These are phyloP conservation scores for Claviceps digitariae DNA, from an alignment of 2,329 filamentous ascomycete species.

Conservation along the genomic window DNA sequence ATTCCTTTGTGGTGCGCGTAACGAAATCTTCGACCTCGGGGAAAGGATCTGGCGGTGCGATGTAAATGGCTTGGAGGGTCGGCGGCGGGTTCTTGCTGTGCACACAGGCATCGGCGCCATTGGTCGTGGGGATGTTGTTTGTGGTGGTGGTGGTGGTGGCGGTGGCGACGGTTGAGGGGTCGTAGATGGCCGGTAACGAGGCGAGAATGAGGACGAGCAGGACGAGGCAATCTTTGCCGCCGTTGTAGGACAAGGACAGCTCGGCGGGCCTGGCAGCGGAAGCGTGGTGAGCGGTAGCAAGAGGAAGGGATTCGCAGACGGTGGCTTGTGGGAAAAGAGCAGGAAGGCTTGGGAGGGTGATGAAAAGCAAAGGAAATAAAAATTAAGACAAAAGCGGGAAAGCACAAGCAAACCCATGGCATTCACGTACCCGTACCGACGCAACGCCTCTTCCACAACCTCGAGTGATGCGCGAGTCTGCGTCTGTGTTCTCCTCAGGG, in stretches of 20 bases:
- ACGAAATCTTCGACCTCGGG: constrained; percentile 79
- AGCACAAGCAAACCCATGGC: neutral
- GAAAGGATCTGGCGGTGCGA: constrained; percentile 75
- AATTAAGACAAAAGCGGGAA: neutral
- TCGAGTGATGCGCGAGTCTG: constrained; percentile 61
- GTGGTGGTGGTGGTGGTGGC: neutral
- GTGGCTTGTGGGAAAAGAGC: too few relatives aligned
- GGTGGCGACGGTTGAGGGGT: constrained; percentile 13
- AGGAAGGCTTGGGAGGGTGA: too few relatives aligned
- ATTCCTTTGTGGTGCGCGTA: constrained; percentile 45
- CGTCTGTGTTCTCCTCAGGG: constrained; percentile 52
- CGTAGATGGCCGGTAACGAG: constrained; percentile 27
- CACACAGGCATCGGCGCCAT: constrained; percentile 7
- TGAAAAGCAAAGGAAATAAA: neutral
- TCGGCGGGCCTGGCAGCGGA: constrained; percentile 46
- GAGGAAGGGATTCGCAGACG: too few relatives aligned
- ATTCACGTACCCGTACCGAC: constrained; percentile 53
- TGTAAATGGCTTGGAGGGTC: constrained; percentile 70
- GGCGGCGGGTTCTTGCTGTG: constrained; percentile 19
- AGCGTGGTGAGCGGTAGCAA: too few relatives aligned
- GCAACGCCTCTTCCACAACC: constrained; percentile 63
- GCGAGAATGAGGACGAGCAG: constrained; percentile 78
- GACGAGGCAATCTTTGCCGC: constrained; percentile 94
- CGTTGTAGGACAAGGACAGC: constrained; percentile 88
- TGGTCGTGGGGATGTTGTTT: neutral